These are phyloP conservation scores for Amanita thiersii DNA, from an alignment of 768 basidiomycete species.

Conservation along the genomic window DNA sequence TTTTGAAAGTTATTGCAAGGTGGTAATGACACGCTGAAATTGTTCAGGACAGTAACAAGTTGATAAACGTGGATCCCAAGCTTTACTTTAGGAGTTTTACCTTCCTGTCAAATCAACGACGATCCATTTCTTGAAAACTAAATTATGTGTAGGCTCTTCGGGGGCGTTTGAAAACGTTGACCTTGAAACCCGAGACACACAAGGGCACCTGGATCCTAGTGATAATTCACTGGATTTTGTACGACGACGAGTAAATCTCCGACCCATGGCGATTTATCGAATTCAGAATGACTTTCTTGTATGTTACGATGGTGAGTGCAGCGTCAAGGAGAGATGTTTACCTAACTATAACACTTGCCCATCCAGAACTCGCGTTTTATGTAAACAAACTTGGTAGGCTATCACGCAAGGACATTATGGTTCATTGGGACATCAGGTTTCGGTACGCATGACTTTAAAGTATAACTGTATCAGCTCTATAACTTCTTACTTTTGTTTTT, in stretches of 20 bases:
- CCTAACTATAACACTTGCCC: conserved; percentile 9
- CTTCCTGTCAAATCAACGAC: conserved; percentile 96
- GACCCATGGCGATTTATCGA: conserved; percentile 94
- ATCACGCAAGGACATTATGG: conserved; percentile 87
- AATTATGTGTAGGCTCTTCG: conserved; percentile 94
- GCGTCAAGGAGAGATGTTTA: conserved; percentile 1
- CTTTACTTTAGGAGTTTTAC: conserved; percentile 99
- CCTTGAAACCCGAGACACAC: conserved; percentile 93
- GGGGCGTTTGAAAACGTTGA: conserved; percentile 99
- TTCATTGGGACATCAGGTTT: conserved; percentile 97
- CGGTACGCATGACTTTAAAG: no score
- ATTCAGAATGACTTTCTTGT: conserved; percentile 95
- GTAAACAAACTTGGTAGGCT: conserved; percentile 95
- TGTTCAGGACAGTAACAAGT: conserved; percentile 96
- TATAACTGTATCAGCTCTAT: background rate
- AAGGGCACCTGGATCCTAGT: conserved; percentile 88
- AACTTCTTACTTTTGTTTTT: conserved; percentile 6
- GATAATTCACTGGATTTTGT: conserved; percentile 93
- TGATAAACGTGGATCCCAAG: no score
- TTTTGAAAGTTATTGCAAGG: conserved; percentile 93
- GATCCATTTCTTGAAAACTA: conserved; percentile 95
- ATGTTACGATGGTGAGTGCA: conserved; percentile 91
- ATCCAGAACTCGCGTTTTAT: conserved; percentile 97
- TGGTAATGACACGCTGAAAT: conserved; percentile 86
- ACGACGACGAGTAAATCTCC: conserved; percentile 76